Evolutionary conservation across 768 basidiomycete species (phyloP), one percentile per base, ranked within the genome.

Genomic region (Termitomyces sp.): DNA sequence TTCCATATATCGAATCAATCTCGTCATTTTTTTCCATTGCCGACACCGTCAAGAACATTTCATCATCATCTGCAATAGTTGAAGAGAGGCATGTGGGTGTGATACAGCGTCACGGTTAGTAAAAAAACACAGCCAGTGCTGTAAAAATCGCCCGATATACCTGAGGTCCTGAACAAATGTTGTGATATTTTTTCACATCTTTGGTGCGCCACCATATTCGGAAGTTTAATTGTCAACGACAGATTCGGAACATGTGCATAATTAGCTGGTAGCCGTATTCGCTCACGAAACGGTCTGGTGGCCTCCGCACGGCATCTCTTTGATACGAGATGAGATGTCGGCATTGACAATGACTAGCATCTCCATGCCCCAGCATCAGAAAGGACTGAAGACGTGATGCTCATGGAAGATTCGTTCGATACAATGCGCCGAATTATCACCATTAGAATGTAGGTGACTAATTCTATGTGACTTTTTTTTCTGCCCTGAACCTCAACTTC

Each of bases 341-440:
- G 44, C 44, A 18, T 46, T 26, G 45, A 28, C 26, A 9, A 16
- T 28, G 50, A 22, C 13, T 15, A 2, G 13, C 22, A 37, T 20
- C 29, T 29, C 13, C 34, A 51, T 52, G n/a, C 26, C 28, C 4
- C 24, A 39, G 18, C 33, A 7, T 26, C 5, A 16, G 13, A 16
- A 26, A 24, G 41, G 20, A 8, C 28, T 4, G 26, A 20, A 2
- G 52, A 29, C n/a, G 34, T 45, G 39, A 13, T 34, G 7, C n/a
- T 29, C 26, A 36, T 15, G 26, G 51, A 41, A 39, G 50, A 29
- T 15, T 54, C 61, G 4, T 61, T 59, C 52, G 45, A 59, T 26
- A 64, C 63, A 16, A 28, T 59, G 5, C 60, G 60, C 46, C 63
- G 59, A 45, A 57, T n/a, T 7, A 16, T 39, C 37, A n/a, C n/a